Conservation (phyloP, 495 filamentous ascomycete species). For the Glonium stellatum region DNA sequence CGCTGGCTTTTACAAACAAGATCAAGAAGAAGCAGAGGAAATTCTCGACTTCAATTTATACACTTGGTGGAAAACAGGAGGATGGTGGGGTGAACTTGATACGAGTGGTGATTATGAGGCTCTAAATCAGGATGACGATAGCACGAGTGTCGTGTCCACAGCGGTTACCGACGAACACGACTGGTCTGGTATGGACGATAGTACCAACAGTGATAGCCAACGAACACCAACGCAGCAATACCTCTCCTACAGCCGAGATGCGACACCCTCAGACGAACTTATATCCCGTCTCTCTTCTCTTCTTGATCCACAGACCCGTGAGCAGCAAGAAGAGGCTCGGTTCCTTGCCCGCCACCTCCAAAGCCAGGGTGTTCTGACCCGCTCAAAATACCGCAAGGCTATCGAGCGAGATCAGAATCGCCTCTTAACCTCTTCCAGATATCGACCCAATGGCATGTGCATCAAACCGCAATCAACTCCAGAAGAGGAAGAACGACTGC, state of each 20-base stretch:
- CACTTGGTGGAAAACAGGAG: conserved; percentile 68
- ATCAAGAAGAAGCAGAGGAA: conserved; percentile 49
- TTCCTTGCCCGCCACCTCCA: conserved; percentile 75
- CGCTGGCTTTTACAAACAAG: conserved; percentile 14
- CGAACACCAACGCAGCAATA: conserved; percentile 65
- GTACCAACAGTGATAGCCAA: conserved; percentile 46
- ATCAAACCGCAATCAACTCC: conserved; percentile 38
- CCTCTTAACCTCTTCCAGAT: conserved; percentile 51
- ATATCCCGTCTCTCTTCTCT: conserved; percentile 67
- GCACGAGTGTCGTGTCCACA: conserved; percentile 69
- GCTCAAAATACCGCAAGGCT: conserved; percentile 63
- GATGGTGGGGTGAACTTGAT: conserved; percentile 77
- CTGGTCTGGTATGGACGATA: conserved; percentile 34
- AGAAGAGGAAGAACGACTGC: conserved; percentile 69
- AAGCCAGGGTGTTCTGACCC: conserved; percentile 65
- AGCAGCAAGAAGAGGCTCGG: conserved; percentile 72
- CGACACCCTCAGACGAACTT: conserved; percentile 55
- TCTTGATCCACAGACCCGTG: conserved; percentile 69
- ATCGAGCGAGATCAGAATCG: conserved; percentile 58
- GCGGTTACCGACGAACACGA: conserved; percentile 42
- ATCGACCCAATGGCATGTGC: conserved; percentile 28
- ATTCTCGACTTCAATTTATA: conserved; percentile 64
- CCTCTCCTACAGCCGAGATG: conserved; percentile 34
- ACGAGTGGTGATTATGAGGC: conserved; percentile 61
- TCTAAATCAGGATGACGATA: conserved; percentile 58